phyloP scores from a whole-genome alignment of 202 grass and related monocot species.

The Zoysia matrella region DNA sequence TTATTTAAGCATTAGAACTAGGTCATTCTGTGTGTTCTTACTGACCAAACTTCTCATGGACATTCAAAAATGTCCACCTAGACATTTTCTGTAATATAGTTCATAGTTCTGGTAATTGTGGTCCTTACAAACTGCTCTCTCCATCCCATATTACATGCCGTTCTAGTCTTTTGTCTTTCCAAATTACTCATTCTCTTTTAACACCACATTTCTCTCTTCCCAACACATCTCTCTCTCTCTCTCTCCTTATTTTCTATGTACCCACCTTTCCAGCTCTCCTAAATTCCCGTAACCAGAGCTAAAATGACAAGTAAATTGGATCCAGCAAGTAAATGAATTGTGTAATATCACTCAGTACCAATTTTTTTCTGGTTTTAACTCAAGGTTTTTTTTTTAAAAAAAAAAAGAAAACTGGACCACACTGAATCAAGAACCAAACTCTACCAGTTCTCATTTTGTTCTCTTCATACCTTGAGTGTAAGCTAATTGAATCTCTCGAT shows the following conservation, averaged over 20 bases:
- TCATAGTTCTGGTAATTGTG: not conserved
- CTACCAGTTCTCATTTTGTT: conserved; percentile 8
- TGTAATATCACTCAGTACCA: not conserved
- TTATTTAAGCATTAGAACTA: conserved; percentile 11
- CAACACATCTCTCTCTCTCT: no score
- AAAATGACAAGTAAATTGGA: no score
- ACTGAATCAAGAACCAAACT: conserved; percentile 25
- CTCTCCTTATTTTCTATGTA: no score
- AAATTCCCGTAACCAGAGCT: no score
- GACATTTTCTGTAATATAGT: not conserved
- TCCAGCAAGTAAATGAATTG: not conserved
- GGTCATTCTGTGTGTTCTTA: conserved; percentile 9
- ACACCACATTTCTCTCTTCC: no score
- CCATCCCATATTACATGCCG: no score
- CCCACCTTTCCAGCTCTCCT: no score
- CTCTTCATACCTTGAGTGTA: conserved; percentile 36
- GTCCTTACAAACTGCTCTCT: not conserved
- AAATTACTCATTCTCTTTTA: no score
- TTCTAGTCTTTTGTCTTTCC: no score
- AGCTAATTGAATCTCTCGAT: conserved; percentile 39
- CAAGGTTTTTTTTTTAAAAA: not conserved
- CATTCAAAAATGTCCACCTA: not conserved
- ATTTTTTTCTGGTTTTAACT: conserved; percentile 7
- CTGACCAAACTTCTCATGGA: conserved; percentile 15
- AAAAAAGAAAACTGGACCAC: not conserved